Percentiles rank a stretch among this genome's conserved stretches.
Conservation (phyloP, 169 alveolate species). For the Eimeria necatrix region DNA sequence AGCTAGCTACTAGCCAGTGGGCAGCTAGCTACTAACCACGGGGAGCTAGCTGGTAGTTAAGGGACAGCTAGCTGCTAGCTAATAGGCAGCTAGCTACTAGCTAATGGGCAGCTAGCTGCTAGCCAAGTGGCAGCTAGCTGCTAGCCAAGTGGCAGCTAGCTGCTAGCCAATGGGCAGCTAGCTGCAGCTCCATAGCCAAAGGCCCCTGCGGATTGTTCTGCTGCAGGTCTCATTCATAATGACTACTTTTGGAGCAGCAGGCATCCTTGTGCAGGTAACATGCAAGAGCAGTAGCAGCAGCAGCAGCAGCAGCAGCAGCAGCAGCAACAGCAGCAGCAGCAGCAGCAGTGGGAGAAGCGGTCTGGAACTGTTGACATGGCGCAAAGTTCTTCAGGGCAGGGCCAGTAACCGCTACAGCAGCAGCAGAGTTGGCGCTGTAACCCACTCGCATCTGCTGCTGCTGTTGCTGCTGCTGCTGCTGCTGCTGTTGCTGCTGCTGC, state of each 20-base stretch:
- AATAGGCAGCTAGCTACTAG: too few relatives aligned
- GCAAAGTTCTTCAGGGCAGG: not conserved
- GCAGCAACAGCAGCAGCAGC: not conserved
- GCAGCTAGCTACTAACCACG: too few relatives aligned
- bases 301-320: conserved; percentile 31
- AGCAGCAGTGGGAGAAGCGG: too few relatives aligned
- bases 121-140: too few relatives aligned
- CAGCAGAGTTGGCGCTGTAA: not conserved
- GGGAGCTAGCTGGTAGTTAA: too few relatives aligned
- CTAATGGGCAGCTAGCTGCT: too few relatives aligned
- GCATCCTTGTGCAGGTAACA: conserved; percentile 21
- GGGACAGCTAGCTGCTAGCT: too few relatives aligned
- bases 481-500: not conserved
- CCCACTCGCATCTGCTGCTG: conserved; percentile 16
- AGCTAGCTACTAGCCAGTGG: too few relatives aligned
- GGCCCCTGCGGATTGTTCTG: not conserved
- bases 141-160: too few relatives aligned
- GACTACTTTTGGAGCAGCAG: conserved; percentile 56
- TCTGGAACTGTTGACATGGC: too few relatives aligned
- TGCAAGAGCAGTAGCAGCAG: not conserved
- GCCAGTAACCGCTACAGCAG: not conserved
- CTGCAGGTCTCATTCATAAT: conserved; percentile 41
- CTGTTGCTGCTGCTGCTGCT: conserved; percentile 35
- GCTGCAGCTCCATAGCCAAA: too few relatives aligned
- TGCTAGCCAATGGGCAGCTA: too few relatives aligned